Conservation (phyloP, 768 basidiomycete genomes). For the Lactifluus pinguis region DNA sequence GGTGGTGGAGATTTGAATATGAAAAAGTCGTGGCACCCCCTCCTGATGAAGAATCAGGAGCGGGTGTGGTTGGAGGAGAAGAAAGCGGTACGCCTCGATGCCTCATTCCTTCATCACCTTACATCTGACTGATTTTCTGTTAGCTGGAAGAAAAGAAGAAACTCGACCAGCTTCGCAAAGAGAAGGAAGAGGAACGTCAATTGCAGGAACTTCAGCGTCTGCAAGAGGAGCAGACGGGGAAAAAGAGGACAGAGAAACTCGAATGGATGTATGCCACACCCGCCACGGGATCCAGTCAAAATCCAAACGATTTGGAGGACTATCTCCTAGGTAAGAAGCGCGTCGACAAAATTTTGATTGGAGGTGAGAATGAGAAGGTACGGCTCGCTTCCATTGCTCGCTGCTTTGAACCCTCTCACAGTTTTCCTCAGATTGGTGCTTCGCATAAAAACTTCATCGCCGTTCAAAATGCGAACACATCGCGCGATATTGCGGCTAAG, state of each 20-base stretch:
- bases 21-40: constrained; percentile 99
- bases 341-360: constrained; percentile 91
- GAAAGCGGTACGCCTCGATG: constrained; percentile 61
- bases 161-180: constrained; percentile 91
- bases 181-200: constrained; percentile 96
- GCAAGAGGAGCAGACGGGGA: constrained; percentile 92
- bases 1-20: constrained; percentile 98
- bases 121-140: neutral
- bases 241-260: constrained; percentile 86
- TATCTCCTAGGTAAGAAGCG: constrained; percentile 96
- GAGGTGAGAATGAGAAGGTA: constrained; percentile 86
- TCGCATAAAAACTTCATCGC: constrained; percentile 91
- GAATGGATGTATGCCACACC: constrained; percentile 99
- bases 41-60: constrained; percentile 97
- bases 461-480: constrained; percentile 86
- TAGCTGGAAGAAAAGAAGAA: constrained; percentile 99
- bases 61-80: constrained; percentile 99
- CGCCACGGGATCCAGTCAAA: constrained; percentile 77
- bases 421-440: constrained; percentile 55
- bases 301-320: constrained; percentile 89
- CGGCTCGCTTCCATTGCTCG: constrained; percentile 15
- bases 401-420: constrained; percentile 15
- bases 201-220: constrained; percentile 91
- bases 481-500: constrained; percentile 83
- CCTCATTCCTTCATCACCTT: neutral